These are phyloP conservation scores for Nicotiana obtusifolia DNA, from an alignment of 257 asterid species.

Conservation along the genomic window DNA sequence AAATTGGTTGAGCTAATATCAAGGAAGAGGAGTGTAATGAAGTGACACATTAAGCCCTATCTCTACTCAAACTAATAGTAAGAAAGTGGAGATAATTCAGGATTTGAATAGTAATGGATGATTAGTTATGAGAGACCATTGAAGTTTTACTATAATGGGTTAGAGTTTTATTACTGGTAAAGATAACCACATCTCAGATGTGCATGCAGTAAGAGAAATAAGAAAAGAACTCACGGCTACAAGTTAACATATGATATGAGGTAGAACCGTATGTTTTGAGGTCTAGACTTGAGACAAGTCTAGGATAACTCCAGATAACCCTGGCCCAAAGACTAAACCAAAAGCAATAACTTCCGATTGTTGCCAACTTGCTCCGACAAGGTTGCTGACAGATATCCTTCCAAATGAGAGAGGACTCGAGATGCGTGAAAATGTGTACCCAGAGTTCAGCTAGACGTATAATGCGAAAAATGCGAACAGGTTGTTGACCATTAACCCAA, in stretches of 20 bases:
- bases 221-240: not conserved
- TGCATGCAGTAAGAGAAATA: not conserved
- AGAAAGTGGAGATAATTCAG: not conserved
- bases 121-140: not conserved
- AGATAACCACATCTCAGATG: not conserved
- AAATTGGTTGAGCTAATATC: not conserved
- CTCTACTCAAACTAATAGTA: not conserved
- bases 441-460: not conserved
- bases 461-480: not conserved
- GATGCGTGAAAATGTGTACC: not conserved
- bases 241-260: slow-evolving; percentile 1
- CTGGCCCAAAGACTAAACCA: not conserved
- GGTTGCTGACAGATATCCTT: not conserved
- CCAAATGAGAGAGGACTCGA: not conserved
- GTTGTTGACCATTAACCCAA: not conserved
- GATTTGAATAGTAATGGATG: not conserved
- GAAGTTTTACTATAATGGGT: not conserved
- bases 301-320: not conserved
- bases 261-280: slow-evolving; percentile 1
- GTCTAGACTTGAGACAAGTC: not conserved
- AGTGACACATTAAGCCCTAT: not conserved
- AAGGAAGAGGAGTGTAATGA: not conserved
- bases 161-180: not conserved
- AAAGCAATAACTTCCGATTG: not conserved
- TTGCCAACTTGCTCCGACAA: slow-evolving; percentile 1